Evolutionary conservation across 192 early-diverging fungal genomes (phyloP), one percentile per base, ranked within the genome.

Genomic region (Coemansia sp.): DNA sequence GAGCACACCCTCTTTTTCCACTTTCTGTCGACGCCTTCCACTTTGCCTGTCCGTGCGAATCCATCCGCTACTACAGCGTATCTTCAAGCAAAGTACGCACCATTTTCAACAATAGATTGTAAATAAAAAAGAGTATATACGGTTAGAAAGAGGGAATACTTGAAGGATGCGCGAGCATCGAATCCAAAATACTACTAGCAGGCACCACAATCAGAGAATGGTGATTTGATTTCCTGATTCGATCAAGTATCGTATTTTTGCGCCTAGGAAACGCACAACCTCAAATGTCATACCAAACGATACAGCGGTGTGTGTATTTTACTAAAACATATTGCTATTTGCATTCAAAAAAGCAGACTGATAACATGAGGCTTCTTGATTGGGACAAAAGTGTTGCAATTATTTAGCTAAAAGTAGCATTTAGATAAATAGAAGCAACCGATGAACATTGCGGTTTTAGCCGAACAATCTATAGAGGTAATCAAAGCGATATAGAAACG

Each of bases 81-180:
- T 54, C 23, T 10, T 30, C 1, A 20, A 10, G 6, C 45, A 23
- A 48, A 25, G 6, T 54, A 54, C 52, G 52, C 52, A 54, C 52
- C 52, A 54, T 54, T 54, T 54, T 54, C 28, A 54, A 33, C 29
- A 31, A 54, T 54, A 11, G 8, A 3, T 54, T 54, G 52, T 33
- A 6, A 54, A 54, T 54, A 33, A 19, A 48, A 48, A 23, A 30
- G 52, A 17, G 19, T 28, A 54, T 25, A 31, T 19, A 31, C 27
- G 52, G 25, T 54, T 30, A 54, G 29, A 54, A 25, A 33, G 52
- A 30, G 22, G 30, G 30, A 14, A 4, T 52, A 27, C 6, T 52
- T 19, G 19, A 19, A n/a, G 15, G 42, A 44, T 20, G 42, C 4
- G 34, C 7, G 34, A 1, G 2, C 5, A 36, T 36, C 34, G 13